Percentiles rank a stretch among this genome's conserved stretches.
These are phyloP conservation scores for Populus tremula DNA, from an alignment of 345 rosid genomes.

Conservation along the genomic window DNA sequence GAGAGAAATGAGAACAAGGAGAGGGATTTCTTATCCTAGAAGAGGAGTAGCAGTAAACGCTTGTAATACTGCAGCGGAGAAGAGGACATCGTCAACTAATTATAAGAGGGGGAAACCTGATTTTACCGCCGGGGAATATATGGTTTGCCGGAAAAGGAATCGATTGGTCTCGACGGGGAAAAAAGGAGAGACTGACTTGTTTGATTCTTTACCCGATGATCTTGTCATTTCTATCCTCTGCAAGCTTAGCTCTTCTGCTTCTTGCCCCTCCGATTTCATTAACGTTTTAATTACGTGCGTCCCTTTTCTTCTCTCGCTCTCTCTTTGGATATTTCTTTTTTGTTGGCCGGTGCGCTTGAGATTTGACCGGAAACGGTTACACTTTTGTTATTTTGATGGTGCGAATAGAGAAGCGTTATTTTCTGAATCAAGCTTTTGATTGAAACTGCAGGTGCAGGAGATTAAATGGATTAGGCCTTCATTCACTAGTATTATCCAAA, in stretches of 20 bases:
- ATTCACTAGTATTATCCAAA: slow-evolving; percentile 54
- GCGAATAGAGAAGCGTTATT: background rate
- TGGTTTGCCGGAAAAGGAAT: slow-evolving; percentile 34
- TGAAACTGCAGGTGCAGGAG: slow-evolving; percentile 72
- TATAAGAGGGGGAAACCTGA: background rate
- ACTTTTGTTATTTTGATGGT: background rate
- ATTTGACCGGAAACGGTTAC: background rate
- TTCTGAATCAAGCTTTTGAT: background rate
- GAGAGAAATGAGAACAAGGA: slow-evolving; percentile 50
- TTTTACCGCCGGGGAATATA: slow-evolving; percentile 23
- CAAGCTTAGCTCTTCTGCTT: slow-evolving; percentile 56
- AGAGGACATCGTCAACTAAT: slow-evolving; percentile 8
- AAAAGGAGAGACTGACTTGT: slow-evolving; percentile 34
- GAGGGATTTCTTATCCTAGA: slow-evolving; percentile 49
- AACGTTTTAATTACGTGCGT: slow-evolving; percentile 68
- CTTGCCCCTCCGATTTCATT: slow-evolving; percentile 69
- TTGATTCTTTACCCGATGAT: slow-evolving; percentile 78
- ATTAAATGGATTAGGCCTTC: slow-evolving; percentile 54
- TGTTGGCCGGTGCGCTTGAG: background rate
- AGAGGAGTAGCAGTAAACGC: background rate
- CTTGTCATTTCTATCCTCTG: slow-evolving; percentile 62
- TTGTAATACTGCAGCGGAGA: slow-evolving; percentile 2
- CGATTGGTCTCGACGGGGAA: slow-evolving; percentile 26
- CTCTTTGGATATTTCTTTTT: background rate
- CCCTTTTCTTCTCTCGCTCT: background rate